phyloP scores from a whole-genome alignment of 2,329 filamentous ascomycete genomes.

The Cladosporium sp. region DNA sequence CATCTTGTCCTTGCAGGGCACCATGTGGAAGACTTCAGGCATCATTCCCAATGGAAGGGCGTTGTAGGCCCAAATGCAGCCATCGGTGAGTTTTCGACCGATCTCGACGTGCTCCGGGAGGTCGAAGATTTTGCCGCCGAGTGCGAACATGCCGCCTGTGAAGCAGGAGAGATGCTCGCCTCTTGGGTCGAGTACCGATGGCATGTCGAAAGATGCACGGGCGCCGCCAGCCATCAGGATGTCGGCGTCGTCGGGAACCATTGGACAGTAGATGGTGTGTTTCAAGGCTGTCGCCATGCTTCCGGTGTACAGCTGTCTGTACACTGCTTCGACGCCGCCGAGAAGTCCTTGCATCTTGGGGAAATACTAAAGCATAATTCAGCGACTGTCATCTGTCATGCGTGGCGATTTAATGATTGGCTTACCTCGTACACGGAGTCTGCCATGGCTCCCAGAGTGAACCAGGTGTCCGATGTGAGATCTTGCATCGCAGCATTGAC shows the following conservation, averaged over 20 bases:
- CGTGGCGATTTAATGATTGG: too few relatives aligned
- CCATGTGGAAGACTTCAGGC: constrained; percentile 55
- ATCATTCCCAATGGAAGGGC: constrained; percentile 55
- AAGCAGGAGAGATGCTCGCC: constrained; percentile 58
- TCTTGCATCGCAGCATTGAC: constrained; percentile 39
- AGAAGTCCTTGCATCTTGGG: constrained; percentile 47
- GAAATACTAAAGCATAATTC: constrained; percentile 30
- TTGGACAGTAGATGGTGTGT: constrained; percentile 47
- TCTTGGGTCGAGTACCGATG: constrained; percentile 42
- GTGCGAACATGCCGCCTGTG: constrained; percentile 58
- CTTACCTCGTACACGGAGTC: constrained; percentile 32
- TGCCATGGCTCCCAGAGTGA: constrained; percentile 35
- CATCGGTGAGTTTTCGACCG: constrained; percentile 54
- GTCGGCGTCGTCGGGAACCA: constrained; percentile 43
- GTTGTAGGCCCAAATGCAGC: constrained; percentile 61
- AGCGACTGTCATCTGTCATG: neutral
- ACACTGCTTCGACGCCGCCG: constrained; percentile 42
- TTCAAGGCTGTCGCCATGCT: constrained; percentile 40
- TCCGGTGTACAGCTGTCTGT: constrained; percentile 55
- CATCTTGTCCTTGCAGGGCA: constrained; percentile 42
- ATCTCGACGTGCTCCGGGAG: constrained; percentile 52
- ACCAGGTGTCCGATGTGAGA: constrained; percentile 38
- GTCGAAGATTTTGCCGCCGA: constrained; percentile 55
- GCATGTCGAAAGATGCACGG: constrained; percentile 26
- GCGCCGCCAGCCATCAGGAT: constrained; percentile 45